Evolutionary conservation across 208 protist species (phyloP).

Genomic region (Trypanosoma cruzi): DNA sequence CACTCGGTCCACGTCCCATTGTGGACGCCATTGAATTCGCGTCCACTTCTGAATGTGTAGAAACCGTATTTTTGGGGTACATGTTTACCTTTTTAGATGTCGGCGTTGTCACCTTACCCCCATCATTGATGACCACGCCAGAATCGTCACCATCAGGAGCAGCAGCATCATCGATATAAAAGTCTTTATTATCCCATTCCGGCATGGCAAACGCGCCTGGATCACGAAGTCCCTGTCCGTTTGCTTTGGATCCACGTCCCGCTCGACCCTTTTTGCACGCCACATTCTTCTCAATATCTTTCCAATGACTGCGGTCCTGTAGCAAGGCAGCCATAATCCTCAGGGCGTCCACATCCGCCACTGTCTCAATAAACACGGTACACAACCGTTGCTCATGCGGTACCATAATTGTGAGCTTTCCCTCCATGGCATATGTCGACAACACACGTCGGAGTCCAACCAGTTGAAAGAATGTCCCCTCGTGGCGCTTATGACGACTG

Average conservation of each 20-base stretch:
- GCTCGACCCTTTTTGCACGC: conserved; percentile 28
- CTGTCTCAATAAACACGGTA: conserved; percentile 75
- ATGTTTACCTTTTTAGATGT: not conserved
- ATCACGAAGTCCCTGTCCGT: conserved; percentile 7
- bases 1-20: not conserved
- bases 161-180: not conserved
- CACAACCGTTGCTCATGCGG: conserved; percentile 52
- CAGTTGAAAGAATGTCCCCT: conserved; percentile 82
- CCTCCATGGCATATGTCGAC: conserved; percentile 44
- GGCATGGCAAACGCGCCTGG: not conserved
- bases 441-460: conserved; percentile 50
- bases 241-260: not conserved
- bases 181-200: conserved; percentile 7
- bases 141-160: not conserved
- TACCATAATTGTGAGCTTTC: conserved; percentile 75
- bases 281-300: conserved; percentile 74
- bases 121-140: not conserved
- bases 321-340: conserved; percentile 65
- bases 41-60: not conserved
- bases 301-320: conserved; percentile 52
- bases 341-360: conserved; percentile 56
- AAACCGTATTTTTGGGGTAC: not conserved
- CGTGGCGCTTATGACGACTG: conserved; percentile 48
- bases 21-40: not conserved
- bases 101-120: not conserved